phyloP scores from a whole-genome alignment of 768 basidiomycete genomes.

The Hygrophoropsis aurantiaca region DNA sequence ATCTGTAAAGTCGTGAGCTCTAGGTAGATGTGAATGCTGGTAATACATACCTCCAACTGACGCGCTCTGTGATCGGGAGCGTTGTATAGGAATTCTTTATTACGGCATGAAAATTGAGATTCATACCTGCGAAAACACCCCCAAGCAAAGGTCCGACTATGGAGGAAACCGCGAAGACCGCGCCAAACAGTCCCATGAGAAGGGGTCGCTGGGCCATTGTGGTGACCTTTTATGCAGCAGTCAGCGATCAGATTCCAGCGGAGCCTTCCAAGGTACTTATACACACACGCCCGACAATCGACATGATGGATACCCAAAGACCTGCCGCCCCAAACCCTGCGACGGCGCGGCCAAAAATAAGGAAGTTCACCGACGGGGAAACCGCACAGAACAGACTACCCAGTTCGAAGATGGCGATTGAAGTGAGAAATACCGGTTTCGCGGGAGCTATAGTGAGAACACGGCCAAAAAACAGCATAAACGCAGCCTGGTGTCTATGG shows the following conservation, averaged over 20 bases:
- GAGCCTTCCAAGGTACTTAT: conserved; percentile 24
- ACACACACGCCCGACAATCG: no score
- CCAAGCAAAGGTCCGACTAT: conserved; percentile 35
- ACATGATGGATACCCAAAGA: conserved; percentile 43
- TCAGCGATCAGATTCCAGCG: no score
- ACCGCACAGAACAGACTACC: no score
- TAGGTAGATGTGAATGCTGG: not conserved
- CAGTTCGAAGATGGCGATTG: conserved; percentile 39
- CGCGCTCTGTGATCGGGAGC: no score
- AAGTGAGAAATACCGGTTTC: conserved; percentile 26
- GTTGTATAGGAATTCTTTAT: no score
- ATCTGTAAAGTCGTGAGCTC: conserved; percentile 35
- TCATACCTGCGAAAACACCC: conserved; percentile 27
- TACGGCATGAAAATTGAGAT: no score
- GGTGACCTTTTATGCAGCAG: conserved; percentile 87
- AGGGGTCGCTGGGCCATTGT: conserved; percentile 31
- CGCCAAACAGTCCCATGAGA: conserved; percentile 42
- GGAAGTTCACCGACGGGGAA: no score
- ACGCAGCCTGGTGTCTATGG: no score
- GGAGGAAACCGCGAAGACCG: conserved; percentile 30
- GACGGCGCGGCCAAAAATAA: no score
- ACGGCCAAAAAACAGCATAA: conserved; percentile 30
- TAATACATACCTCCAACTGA: not conserved
- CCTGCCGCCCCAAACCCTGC: no score
- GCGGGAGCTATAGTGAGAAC: conserved; percentile 27